Evolutionary conservation across 2,329 filamentous ascomycete species (phyloP), one percentile per base, ranked within the genome.

Genomic region (Colletotrichum echinochloae): DNA sequence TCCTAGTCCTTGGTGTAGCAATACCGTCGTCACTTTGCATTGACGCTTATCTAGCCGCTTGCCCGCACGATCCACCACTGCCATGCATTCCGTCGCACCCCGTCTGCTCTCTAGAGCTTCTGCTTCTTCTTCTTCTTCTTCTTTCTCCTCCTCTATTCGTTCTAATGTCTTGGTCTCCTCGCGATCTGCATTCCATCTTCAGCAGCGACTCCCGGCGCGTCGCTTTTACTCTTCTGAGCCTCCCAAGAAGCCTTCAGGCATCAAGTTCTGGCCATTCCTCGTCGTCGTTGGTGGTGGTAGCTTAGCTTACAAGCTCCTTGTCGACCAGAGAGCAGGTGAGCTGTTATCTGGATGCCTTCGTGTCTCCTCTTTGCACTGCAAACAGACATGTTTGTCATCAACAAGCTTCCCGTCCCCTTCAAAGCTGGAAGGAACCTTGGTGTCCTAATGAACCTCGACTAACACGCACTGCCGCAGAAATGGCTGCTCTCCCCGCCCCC

Each of bases 241-340:
- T 23, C 68, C 76, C 14, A 78, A 76, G 66, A 78, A 79, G 54
- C 75, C 76, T 52, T 79, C 76, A 62, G 77, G 74, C 54, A 77
- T 89, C 81, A 88, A 88, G 79, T 88, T 89, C 77, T 88, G 86
- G 86, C 87, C 87, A 2, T 89, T 89, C 73, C n/a, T 86, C 55
- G 78, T 80, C 61, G 80, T 89, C 73, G 83, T 88, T 72, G 83
- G 79, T 39, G 73, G 84, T 20, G 84, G 85, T 57, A 81, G 82
- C 9, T 83, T 82, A 18, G 85, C 83, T 30, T 89, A 88, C 77
- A 78, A 85, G 39, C 77, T 84, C 44, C 78, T 89, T 54, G 83
- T 86, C 59, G 86, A 88, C 71, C 79, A 78, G 72, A 85, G 83
- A 73, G 82, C 82, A 79, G 83, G 87, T 87, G 70, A 78, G 84